A percentile compares a stretch with the other conserved stretches of the same genome.
These are phyloP conservation scores for Elongisporangium undulatum DNA, from an alignment of 352 stramenopile species.

Conservation along the genomic window DNA sequence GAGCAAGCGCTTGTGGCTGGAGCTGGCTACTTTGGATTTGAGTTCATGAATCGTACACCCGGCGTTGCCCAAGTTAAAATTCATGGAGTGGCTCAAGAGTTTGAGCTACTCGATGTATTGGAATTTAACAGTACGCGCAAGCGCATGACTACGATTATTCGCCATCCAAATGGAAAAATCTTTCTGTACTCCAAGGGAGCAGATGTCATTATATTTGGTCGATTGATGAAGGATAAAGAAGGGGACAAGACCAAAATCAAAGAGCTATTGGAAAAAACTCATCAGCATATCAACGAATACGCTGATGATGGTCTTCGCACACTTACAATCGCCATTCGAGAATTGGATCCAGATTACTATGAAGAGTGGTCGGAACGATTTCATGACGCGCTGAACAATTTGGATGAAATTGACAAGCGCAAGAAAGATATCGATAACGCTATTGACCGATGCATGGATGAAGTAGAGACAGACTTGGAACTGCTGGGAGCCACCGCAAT, in stretches of 20 bases:
- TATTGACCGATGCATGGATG: constrained; percentile 77
- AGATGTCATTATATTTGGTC: constrained; percentile 62
- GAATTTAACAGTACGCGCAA: constrained; percentile 93
- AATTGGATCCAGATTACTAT: constrained; percentile 54
- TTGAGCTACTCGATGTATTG: constrained; percentile 85
- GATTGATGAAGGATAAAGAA: constrained; percentile 29
- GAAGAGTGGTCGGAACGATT: constrained; percentile 52
- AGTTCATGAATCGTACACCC: constrained; percentile 65
- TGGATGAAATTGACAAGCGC: constrained; percentile 75
- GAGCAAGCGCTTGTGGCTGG: constrained; percentile 85
- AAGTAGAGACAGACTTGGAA: constrained; percentile 79
- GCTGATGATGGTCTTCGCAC: constrained; percentile 86
- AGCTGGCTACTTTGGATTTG: constrained; percentile 67
- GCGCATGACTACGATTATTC: constrained; percentile 91
- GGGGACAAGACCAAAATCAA: constrained; percentile 13
- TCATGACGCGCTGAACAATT: constrained; percentile 60
- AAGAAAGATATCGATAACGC: constrained; percentile 70
- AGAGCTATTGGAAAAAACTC: constrained; percentile 35
- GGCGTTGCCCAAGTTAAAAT: constrained; percentile 47
- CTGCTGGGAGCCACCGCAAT: constrained; percentile 91
- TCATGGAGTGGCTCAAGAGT: constrained; percentile 33
- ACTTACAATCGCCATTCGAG: constrained; percentile 72
- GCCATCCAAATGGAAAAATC: constrained; percentile 48
- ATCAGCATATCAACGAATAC: constrained; percentile 73
- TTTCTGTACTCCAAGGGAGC: constrained; percentile 74